Evolutionary conservation across 306 rosid genomes (phyloP).

Genomic region (Oemleria cerasiformis): DNA sequence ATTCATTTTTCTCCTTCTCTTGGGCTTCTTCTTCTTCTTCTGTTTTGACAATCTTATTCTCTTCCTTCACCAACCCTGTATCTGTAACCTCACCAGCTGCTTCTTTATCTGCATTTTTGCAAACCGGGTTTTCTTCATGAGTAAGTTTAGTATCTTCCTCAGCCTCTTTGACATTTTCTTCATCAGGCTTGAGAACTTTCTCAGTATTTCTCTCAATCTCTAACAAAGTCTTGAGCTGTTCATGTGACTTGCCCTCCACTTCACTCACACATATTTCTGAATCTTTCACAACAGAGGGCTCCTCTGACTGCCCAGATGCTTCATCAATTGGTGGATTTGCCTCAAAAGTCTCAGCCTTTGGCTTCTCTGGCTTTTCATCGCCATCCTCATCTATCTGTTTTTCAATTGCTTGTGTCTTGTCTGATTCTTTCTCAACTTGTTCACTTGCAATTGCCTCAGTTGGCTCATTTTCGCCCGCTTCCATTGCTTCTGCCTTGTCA

Average conservation of each 20-base stretch:
- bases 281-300: neutral
- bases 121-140: neutral
- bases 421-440: neutral
- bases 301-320: neutral
- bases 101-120: slow-evolving; percentile 3
- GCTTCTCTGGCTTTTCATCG: neutral
- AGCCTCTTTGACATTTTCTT: neutral
- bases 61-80: neutral
- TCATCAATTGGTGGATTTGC: neutral
- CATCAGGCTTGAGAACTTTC: neutral
- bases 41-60: slow-evolving; percentile 3
- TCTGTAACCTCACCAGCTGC: neutral
- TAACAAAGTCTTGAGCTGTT: neutral
- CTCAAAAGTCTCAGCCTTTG: neutral
- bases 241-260: neutral
- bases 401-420: neutral
- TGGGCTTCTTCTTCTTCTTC: neutral
- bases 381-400: neutral
- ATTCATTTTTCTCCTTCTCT: too few species aligned
- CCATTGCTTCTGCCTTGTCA: neutral
- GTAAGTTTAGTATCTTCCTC: neutral
- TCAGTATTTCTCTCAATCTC: slow-evolving; percentile 2
- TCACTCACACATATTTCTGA: neutral
- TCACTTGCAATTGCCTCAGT: neutral
- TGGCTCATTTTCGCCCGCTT: neutral